Evolutionary conservation across 116 monocot genomes (phyloP), one percentile per base, ranked within the genome.

Genomic region (Trichopus zeylanicus): DNA sequence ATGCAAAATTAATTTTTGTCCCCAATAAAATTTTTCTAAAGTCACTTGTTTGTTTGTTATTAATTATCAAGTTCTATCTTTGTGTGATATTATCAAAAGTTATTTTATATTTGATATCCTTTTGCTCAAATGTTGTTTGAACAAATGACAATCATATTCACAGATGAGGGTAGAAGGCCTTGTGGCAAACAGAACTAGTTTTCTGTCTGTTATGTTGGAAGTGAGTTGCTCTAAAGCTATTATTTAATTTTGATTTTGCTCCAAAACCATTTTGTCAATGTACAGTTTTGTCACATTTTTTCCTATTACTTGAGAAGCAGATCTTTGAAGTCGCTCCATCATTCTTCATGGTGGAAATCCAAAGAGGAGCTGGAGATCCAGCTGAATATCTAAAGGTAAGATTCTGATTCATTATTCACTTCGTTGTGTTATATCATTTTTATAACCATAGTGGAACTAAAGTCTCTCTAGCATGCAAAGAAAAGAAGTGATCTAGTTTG

Each of bases 321-420:
- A 85, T 98, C 46, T 98, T 82, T 80, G 85, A 98, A 73, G 82
- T 98, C 73, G 98, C 92, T 21, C 98, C 98, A 67, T 76, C 88
- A 28, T 70, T 88, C 73, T 78, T 72, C 35, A 88, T 98, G 98
- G 82, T 98, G 35, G 88, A 91, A 62, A 62, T 91, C 56, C 77
- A 80, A 60, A 84, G 79, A 67, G 70, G 75, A 33, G 64, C 76
- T 57, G 98, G 98, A 65, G 88, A 91, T 67, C 46, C 66, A 9
- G 23, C 73, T 56, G 92, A 98, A 26, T 98, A 83, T 70, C 59
- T 66, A 37, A 88, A 85, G 92, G 98, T 88, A 8, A 59, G 56
- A 61, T 4, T n/a, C n/a, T n/a, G n/a, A n/a, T n/a, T n/a, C 13
- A 16, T 42, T 0, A 16, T 42, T 42, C 12, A 16, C 12, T 42